phyloP scores from a whole-genome alignment of 192 early-diverging fungal genomes.

The Geosiphon pyriformis region DNA sequence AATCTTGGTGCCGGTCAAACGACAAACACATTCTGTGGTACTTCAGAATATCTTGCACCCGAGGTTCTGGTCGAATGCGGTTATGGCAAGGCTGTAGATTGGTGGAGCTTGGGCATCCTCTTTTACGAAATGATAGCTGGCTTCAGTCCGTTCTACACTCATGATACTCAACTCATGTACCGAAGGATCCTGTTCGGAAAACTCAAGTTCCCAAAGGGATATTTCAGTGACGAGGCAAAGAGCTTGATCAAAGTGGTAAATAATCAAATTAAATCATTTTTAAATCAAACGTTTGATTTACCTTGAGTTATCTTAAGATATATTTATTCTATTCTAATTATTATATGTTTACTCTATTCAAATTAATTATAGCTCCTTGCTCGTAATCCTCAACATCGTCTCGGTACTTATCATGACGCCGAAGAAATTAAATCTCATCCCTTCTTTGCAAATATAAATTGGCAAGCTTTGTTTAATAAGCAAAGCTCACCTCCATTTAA shows the following conservation, averaged over 20 bases:
- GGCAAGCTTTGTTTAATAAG: constrained; percentile 52
- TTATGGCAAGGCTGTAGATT: constrained; percentile 71
- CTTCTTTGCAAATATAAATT: constrained; percentile 65
- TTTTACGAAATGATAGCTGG: constrained; percentile 70
- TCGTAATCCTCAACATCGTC: constrained; percentile 51
- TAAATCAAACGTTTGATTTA: too few species aligned
- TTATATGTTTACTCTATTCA: constrained; percentile 58
- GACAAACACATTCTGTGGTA: constrained; percentile 85
- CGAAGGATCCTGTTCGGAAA: constrained; percentile 58
- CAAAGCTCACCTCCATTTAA: constrained; percentile 58
- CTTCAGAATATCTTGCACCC: constrained; percentile 85
- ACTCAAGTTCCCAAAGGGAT: constrained; percentile 40
- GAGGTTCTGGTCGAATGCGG: constrained; percentile 68
- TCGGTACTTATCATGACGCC: constrained; percentile 52
- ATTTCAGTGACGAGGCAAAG: constrained; percentile 23
- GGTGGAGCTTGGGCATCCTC: constrained; percentile 79
- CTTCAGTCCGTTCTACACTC: constrained; percentile 66
- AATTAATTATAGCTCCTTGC: constrained; percentile 47
- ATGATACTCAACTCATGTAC: constrained; percentile 60
- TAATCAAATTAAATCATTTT: neutral
- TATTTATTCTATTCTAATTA: too few species aligned
- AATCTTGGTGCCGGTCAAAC: constrained; percentile 44
- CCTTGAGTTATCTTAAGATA: neutral
- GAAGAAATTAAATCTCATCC: constrained; percentile 71
- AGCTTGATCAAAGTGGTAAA: constrained; percentile 26